These are phyloP conservation scores for Gliomastix tumulicola DNA, from an alignment of 2,329 filamentous ascomycete species.

Conservation along the genomic window DNA sequence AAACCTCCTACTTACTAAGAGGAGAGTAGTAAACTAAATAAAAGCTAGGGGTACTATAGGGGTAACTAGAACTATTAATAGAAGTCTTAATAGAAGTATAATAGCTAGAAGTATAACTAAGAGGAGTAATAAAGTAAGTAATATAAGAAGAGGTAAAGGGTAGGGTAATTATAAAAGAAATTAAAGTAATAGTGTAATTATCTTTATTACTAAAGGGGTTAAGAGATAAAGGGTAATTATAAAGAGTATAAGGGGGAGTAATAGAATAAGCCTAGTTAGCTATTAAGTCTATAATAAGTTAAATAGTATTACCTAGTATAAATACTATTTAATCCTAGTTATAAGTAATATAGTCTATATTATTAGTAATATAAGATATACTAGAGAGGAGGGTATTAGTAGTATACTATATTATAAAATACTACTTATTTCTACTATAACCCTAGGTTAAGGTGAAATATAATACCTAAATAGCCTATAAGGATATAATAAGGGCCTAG, in stretches of 20 bases:
- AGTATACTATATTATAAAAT: slow-evolving; percentile 1
- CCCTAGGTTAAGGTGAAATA: slow-evolving; percentile 1
- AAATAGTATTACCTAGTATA: slow-evolving; percentile 1
- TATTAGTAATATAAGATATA: slow-evolving; percentile 1
- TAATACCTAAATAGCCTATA: slow-evolving; percentile 1
- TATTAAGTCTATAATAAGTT: background rate
- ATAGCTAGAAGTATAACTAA: too few species aligned
- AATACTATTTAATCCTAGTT: slow-evolving; percentile 1
- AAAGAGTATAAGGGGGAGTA: background rate
- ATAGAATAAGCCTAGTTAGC: background rate
- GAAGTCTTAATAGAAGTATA: too few species aligned
- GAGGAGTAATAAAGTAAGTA: too few species aligned
- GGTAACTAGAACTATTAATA: slow-evolving; percentile 1
- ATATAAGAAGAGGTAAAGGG: too few species aligned
- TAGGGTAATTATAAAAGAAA: background rate
- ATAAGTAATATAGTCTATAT: background rate
- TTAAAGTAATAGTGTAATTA: background rate
- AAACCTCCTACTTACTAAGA: too few species aligned
- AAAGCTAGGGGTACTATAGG: slow-evolving; percentile 1
- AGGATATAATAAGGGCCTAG: background rate
- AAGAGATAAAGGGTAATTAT: slow-evolving; percentile 1
- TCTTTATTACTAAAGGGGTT: background rate
- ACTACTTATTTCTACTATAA: slow-evolving; percentile 1
- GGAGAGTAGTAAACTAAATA: too few species aligned
- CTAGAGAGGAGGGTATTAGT: background rate